phyloP scores from a whole-genome alignment of 768 basidiomycete species.

The Tulasnella sp. region DNA sequence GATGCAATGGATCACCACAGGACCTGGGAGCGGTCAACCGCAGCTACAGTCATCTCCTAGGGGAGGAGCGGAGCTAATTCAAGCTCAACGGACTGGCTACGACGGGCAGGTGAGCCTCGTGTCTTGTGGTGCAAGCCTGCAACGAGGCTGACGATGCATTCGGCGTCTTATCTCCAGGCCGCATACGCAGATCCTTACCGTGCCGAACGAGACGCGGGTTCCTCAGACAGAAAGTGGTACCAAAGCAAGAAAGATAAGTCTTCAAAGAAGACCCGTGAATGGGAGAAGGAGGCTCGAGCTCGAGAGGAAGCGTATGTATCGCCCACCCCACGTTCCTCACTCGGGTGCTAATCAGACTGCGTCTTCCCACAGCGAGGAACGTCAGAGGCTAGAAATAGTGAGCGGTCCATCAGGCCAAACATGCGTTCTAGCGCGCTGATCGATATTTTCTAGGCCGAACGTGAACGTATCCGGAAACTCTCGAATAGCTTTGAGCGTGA shows the following conservation, averaged over 20 bases:
- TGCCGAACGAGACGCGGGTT: neutral
- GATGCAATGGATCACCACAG: neutral
- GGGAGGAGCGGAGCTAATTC: neutral
- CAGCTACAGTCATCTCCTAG: neutral
- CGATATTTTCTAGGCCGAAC: neutral
- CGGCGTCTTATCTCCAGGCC: neutral
- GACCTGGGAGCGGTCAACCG: neutral
- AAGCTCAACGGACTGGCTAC: neutral
- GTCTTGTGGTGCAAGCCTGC: neutral
- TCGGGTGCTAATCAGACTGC: neutral
- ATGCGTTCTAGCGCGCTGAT: neutral
- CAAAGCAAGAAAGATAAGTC: constrained; percentile 9
- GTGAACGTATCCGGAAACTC: constrained; percentile 9
- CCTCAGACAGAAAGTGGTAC: neutral
- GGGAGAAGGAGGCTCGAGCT: constrained; percentile 10
- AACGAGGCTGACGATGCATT: neutral
- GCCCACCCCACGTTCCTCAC: constrained; percentile 19
- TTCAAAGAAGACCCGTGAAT: constrained; percentile 11
- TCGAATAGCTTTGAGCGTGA: constrained; percentile 8
- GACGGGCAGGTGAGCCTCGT: neutral
- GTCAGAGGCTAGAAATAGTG: neutral
- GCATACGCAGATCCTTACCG: constrained; percentile 1
- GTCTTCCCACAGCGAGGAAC: neutral
- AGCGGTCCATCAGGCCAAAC: neutral
- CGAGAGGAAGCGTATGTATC: constrained; percentile 22